These are phyloP conservation scores for Hymenoscyphus occultus DNA, from an alignment of 2,329 filamentous ascomycete species.

Conservation along the genomic window DNA sequence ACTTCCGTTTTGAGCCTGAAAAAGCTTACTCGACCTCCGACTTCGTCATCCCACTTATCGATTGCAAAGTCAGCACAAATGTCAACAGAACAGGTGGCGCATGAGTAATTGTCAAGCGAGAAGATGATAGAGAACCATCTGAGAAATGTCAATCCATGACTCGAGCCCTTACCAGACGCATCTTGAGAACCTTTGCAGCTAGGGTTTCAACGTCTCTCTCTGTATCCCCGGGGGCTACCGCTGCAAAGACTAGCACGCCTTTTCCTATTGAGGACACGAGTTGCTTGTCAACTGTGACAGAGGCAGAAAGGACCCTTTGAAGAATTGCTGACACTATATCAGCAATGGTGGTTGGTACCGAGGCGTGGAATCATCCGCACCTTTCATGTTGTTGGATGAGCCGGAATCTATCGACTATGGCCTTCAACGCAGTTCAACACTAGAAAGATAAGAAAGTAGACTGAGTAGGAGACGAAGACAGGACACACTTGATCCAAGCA, in stretches of 20 bases:
- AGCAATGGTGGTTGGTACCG: background rate
- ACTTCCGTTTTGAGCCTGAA: background rate
- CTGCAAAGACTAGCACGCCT: conserved; percentile 87
- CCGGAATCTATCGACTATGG: background rate
- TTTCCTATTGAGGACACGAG: conserved; percentile 87
- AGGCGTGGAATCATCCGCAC: background rate
- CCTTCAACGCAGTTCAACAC: background rate
- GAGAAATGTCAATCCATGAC: background rate
- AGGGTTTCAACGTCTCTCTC: conserved; percentile 82
- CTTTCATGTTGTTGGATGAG: conserved; percentile 9
- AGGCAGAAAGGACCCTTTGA: conserved; percentile 91
- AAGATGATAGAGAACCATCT: background rate
- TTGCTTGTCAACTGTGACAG: conserved; percentile 89
- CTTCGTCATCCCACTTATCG: conserved; percentile 55
- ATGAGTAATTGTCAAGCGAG: background rate
- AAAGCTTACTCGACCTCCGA: conserved; percentile 30
- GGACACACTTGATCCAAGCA: background rate
- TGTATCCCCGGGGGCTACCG: conserved; percentile 85
- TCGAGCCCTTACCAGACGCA: conserved; percentile 56
- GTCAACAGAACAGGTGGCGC: background rate
- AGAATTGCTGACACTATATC: conserved; percentile 65
- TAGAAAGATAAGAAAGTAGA: background rate
- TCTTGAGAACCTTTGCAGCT: conserved; percentile 81
- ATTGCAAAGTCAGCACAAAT: background rate
- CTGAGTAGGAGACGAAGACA: background rate